Percentiles rank a stretch among this genome's conserved stretches.
Evolutionary conservation across 1,284 basidiomycete species (phyloP).

Genomic region (Cutaneotrichosporon dermatis): DNA sequence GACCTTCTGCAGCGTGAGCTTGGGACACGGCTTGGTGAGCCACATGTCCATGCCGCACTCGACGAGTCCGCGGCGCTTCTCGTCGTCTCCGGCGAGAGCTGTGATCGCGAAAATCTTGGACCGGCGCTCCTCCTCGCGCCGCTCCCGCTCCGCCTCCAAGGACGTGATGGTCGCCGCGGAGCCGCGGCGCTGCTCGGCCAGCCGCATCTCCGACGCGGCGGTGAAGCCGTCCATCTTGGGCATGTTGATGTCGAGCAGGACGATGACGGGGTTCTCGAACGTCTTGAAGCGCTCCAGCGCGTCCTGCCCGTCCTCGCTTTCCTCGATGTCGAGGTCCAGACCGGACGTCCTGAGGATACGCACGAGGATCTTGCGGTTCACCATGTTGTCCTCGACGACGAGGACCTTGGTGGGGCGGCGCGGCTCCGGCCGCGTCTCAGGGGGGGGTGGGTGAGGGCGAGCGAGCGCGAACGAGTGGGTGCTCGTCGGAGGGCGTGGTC

Average conservation of each 20-base stretch:
- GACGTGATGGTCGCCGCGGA: too few relatives aligned
- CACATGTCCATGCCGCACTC: slow-evolving; percentile 45
- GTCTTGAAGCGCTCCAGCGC: slow-evolving; percentile 39
- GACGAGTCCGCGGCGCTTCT: slow-evolving; percentile 35
- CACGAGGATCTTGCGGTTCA: slow-evolving; percentile 46
- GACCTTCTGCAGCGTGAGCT: slow-evolving; percentile 30
- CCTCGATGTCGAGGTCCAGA: slow-evolving; percentile 28
- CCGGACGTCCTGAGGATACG: slow-evolving; percentile 35
- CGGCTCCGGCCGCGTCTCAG: neutral
- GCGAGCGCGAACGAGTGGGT: neutral
- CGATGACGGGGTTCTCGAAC: slow-evolving; percentile 25
- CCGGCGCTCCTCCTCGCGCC: neutral
- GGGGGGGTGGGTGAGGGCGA: neutral
- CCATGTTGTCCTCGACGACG: slow-evolving; percentile 47
- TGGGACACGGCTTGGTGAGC: slow-evolving; percentile 40
- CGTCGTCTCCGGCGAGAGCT: slow-evolving; percentile 40
- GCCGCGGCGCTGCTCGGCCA: neutral
- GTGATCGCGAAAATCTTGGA: slow-evolving; percentile 49
- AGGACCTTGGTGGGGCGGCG: slow-evolving; percentile 26
- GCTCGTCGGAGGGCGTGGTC: neutral
- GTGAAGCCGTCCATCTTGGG: slow-evolving; percentile 46
- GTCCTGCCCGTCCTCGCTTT: slow-evolving; percentile 42
- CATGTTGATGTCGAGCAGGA: slow-evolving; percentile 49
- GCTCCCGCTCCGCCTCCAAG: too few relatives aligned
- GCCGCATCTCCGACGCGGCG: slow-evolving; percentile 37